Evolutionary conservation across 2,329 filamentous ascomycete species (phyloP).

Genomic region (Didymella arachidicola): DNA sequence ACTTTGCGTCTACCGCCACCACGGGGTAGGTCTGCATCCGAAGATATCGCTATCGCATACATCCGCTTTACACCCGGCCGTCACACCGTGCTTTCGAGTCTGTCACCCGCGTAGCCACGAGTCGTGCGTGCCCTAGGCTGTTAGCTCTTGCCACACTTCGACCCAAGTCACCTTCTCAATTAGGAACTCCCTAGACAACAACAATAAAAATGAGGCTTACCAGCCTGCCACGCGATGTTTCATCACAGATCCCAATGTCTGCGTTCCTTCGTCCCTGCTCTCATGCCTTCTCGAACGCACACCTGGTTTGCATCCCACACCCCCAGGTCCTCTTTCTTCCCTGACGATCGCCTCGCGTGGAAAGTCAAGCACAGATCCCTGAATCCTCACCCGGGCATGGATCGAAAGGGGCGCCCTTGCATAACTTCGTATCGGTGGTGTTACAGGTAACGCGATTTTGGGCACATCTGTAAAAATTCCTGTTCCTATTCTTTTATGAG

Average conservation of each 20-base stretch:
- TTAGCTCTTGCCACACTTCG: constrained; percentile 9
- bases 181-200: constrained; percentile 1
- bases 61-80: not conserved
- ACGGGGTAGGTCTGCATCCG: constrained; percentile 1
- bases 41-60: constrained; percentile 2
- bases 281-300: not conserved
- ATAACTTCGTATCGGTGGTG: not conserved
- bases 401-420: constrained; percentile 15
- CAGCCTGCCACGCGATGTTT: constrained; percentile 7
- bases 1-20: constrained; percentile 1
- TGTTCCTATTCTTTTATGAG: not conserved
- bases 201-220: not conserved
- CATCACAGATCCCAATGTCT: not conserved
- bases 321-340: not conserved
- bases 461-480: not conserved
- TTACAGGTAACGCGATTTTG: not conserved
- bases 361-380: constrained; percentile 2
- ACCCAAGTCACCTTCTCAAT: constrained; percentile 17
- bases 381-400: not conserved
- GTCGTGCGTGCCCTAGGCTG: constrained; percentile 5
- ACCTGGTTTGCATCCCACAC: constrained; percentile 4
- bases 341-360: constrained; percentile 10
- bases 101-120: not conserved
- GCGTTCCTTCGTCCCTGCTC: not conserved
- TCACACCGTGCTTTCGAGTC: not conserved